A percentile compares a stretch with the other conserved stretches of the same genome.
Evolutionary conservation across 2,329 filamentous ascomycete genomes (phyloP).

Genomic region (Verticillium zaregamsianum): DNA sequence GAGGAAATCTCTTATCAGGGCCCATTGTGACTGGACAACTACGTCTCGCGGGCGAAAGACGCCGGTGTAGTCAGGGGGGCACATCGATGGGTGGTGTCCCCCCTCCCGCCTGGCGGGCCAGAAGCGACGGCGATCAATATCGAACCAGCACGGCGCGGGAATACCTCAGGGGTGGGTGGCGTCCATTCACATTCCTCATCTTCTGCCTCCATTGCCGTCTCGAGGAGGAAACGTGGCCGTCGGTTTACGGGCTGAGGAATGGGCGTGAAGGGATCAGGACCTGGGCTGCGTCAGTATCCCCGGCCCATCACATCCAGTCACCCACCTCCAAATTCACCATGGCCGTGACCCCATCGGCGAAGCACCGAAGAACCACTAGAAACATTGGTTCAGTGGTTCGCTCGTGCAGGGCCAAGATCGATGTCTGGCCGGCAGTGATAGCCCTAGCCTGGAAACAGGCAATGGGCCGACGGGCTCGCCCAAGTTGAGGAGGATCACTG

Average conservation of each 20-base stretch:
- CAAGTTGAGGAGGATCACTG: neutral
- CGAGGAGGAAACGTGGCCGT: no score
- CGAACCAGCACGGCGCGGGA: neutral
- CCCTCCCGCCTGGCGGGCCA: neutral
- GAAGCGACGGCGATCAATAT: neutral
- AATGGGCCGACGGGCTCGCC: neutral
- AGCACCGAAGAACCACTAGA: neutral
- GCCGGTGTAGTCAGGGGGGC: neutral
- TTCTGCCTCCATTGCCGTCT: neutral
- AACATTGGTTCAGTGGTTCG: neutral
- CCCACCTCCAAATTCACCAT: neutral
- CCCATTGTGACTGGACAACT: neutral
- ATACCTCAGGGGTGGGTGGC: neutral
- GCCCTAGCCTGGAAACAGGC: neutral
- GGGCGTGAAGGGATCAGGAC: no score
- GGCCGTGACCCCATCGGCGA: neutral
- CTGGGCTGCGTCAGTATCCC: no score
- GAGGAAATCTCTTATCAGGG: neutral
- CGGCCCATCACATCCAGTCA: neutral
- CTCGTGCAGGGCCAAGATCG: neutral
- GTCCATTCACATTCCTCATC: neutral
- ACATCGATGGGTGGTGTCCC: neutral
- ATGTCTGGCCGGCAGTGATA: neutral
- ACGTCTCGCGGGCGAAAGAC: neutral
- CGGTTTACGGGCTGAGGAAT: no score